Evolutionary conservation across 257 asterid species (phyloP).

Genomic region (Nicotiana undulata): DNA sequence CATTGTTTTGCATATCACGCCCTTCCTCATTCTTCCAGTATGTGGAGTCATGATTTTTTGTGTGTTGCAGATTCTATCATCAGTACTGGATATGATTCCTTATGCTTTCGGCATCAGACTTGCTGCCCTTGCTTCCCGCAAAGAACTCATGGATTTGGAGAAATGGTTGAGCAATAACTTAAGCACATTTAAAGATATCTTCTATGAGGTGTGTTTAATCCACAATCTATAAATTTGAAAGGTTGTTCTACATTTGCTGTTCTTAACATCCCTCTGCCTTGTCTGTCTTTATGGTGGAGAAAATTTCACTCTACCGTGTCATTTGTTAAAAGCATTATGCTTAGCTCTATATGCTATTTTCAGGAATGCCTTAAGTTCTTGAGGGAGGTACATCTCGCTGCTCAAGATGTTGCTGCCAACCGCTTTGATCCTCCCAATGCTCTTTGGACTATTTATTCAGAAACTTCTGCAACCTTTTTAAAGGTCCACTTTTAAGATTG

Average conservation of each 20-base stretch:
- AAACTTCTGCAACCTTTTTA: slow-evolving; percentile 57
- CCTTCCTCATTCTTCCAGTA: not conserved
- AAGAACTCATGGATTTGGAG: slow-evolving; percentile 77
- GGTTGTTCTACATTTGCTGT: not conserved
- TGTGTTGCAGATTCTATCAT: slow-evolving; percentile 54
- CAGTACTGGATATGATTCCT: slow-evolving; percentile 74
- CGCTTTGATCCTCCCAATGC: slow-evolving; percentile 47
- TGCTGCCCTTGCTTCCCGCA: slow-evolving; percentile 79
- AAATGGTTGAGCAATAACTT: slow-evolving; percentile 66
- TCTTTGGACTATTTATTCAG: slow-evolving; percentile 50
- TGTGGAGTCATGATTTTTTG: slow-evolving; percentile 14
- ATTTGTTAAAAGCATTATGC: not conserved
- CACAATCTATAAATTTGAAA: not conserved
- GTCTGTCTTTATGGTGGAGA: not conserved
- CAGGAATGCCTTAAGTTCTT: slow-evolving; percentile 89
- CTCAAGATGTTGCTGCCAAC: slow-evolving; percentile 53
- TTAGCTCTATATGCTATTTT: slow-evolving; percentile 10
- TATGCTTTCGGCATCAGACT: slow-evolving; percentile 60
- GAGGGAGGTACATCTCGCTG: slow-evolving; percentile 60
- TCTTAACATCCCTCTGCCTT: not conserved
- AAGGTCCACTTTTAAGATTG: slow-evolving; percentile 42
- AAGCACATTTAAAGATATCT: slow-evolving; percentile 49
- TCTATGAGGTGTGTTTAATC: slow-evolving; percentile 52
- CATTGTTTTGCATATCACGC: not conserved
- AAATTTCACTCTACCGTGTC: not conserved